Conservation (phyloP, 2,329 filamentous ascomycete genomes). For the Trichoderma citrinoviride region DNA sequence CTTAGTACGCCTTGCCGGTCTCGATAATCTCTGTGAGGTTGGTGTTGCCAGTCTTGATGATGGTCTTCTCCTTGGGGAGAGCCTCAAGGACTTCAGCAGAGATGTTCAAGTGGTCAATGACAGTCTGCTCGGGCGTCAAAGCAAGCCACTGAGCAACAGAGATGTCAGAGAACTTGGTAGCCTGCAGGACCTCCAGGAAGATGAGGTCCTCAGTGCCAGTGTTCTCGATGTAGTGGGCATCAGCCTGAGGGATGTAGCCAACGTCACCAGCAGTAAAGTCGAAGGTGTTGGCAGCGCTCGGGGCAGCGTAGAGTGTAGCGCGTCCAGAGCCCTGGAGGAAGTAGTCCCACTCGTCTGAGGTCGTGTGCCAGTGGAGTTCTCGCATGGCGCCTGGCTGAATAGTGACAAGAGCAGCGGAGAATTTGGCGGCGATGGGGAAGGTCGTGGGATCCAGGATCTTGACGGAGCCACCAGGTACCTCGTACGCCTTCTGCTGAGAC, state of each 20-base stretch:
- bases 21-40: conserved; percentile 35
- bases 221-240: conserved; percentile 61
- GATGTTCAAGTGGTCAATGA: conserved; percentile 53
- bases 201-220: conserved; percentile 55
- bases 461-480: conserved; percentile 54
- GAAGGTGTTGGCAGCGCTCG: conserved; percentile 51
- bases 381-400: conserved; percentile 62
- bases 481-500: conserved; percentile 50
- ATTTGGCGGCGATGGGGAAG: conserved; percentile 55
- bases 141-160: conserved; percentile 59
- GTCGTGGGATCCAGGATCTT: conserved; percentile 57
- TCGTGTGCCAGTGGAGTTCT: conserved; percentile 63
- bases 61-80: conserved; percentile 42
- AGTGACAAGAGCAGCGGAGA: conserved; percentile 56
- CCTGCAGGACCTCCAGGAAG: conserved; percentile 59
- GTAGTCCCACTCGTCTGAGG: conserved; percentile 60
- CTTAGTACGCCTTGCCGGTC: conserved; percentile 25
- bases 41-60: conserved; percentile 42
- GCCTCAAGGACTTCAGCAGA: conserved; percentile 37
- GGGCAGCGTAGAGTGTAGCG: conserved; percentile 55
- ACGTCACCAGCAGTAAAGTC: conserved; percentile 60
- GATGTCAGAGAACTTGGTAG: conserved; percentile 51
- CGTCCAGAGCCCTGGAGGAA: conserved; percentile 56
- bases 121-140: conserved; percentile 55
- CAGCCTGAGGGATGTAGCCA: conserved; percentile 51